Evolutionary conservation across 148 eudicot species (phyloP).

Genomic region (Dysphania ambrosioides): DNA sequence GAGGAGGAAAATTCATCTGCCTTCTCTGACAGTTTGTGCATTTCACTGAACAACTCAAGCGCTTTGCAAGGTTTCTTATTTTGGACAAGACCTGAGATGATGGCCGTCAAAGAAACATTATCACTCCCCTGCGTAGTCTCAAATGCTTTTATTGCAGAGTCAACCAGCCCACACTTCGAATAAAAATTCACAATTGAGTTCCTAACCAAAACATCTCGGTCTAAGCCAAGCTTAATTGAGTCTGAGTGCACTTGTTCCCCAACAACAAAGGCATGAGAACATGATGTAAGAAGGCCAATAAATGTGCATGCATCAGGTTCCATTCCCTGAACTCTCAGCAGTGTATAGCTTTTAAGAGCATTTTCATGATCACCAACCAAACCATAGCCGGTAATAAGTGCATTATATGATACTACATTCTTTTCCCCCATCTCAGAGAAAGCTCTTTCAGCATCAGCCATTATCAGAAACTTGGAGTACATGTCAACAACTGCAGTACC

Average conservation of each 20-base stretch:
- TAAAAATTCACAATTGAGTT: constrained; percentile 43
- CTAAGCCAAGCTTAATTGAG: constrained; percentile 31
- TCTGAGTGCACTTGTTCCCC: constrained; percentile 40
- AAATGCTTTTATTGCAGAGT: constrained; percentile 31
- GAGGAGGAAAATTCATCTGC: constrained; percentile 39
- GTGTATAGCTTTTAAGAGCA: constrained; percentile 30
- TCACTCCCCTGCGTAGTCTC: constrained; percentile 31
- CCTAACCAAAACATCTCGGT: constrained; percentile 29
- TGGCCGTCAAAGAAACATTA: constrained; percentile 42
- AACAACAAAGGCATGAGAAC: constrained; percentile 24
- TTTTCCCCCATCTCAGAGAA: constrained; percentile 35
- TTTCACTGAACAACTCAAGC: constrained; percentile 32
- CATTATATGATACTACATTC: constrained; percentile 42
- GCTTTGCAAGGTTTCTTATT: constrained; percentile 32
- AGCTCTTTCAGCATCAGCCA: constrained; percentile 38
- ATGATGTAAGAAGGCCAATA: constrained; percentile 33
- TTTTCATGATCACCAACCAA: constrained; percentile 28
- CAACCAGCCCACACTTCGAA: constrained; percentile 36
- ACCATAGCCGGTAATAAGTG: constrained; percentile 42
- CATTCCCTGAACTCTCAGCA: constrained; percentile 27
- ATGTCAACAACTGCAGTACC: constrained; percentile 42
- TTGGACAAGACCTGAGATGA: constrained; percentile 43
- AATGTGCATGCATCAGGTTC: constrained; percentile 38
- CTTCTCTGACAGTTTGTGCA: constrained; percentile 33
- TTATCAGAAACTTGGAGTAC: constrained; percentile 43